Base-by-base conservation (phyloP, 257 asterid genomes). In the Osmanthus fragrans region DNA sequence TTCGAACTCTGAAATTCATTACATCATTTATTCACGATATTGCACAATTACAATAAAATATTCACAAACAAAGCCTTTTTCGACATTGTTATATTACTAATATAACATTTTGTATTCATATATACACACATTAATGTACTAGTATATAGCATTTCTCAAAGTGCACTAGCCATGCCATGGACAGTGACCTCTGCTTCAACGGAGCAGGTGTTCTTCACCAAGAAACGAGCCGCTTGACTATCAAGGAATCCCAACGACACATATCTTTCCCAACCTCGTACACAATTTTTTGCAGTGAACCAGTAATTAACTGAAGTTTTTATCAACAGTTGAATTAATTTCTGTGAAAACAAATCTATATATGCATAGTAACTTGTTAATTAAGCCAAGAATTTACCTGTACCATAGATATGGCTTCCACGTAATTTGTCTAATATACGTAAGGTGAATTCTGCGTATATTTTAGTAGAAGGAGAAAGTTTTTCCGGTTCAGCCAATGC, bases 241-340 rank as follows among this genome's bases (percentile, higher is more conserved):
- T 80, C 73, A 65, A 92, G 83, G 75, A 77, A 82, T 47, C 32
- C 81, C 19, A 84, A 74, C 1, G 90, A 84, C 36, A 87, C 75
- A 67, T 82, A 92, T 82, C 88, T 81, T 71, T 86, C 87, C 92
- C 94, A 90, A 25, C 96, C 97, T 37, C 87, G 78, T n/a, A 78
- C 71, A 5, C 84, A 42, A 60, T 63, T 84, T 29, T 87, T 75
- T 40, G 82, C 73, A 71, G 87, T 81, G 86, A 88, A 93, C 97
- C 94, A 92, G 36, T 84, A 80, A 42, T 76, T 88, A 72, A 82
- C 97, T 92, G 93, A 90, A 87, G 49, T 7, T 32, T 74, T 67
- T 12, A 47, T 32, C 19, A 10, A 23, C 0, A 63, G 9, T 63
- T 25, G 16, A 63, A 8, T 76, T 33, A 21, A 58, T 56, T 25